Conservation (phyloP, 192 early-diverging fungal genomes). For the Lobosporangium transversale region DNA sequence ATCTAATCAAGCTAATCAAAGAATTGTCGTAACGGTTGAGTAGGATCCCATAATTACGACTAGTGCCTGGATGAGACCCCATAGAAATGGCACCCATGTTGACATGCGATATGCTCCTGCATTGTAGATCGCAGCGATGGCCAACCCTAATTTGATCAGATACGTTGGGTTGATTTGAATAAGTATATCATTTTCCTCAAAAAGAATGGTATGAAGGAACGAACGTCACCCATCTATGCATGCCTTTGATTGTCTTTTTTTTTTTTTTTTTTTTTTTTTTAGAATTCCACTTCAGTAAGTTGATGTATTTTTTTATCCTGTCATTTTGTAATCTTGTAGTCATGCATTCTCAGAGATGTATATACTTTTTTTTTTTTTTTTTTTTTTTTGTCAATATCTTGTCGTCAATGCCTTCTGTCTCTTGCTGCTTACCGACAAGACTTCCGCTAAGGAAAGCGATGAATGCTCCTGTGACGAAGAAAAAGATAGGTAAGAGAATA, state of each 20-base stretch:
- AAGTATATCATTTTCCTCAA: neutral
- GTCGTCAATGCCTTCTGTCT: too few species aligned
- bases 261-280: too few species aligned
- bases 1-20: too few species aligned
- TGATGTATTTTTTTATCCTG: too few species aligned
- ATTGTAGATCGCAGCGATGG: conserved; percentile 67
- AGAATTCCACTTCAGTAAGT: too few species aligned
- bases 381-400: too few species aligned
- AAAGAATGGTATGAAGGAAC: too few species aligned
- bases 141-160: conserved; percentile 55
- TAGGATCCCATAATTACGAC: conserved; percentile 68
- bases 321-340: too few species aligned
- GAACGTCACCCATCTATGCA: too few species aligned
- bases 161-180: neutral
- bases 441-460: conserved; percentile 57
- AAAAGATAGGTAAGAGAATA: conserved; percentile 43
- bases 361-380: too few species aligned
- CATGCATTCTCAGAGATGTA: too few species aligned
- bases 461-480: conserved; percentile 43
- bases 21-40: conserved; percentile 68
- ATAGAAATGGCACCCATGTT: conserved; percentile 77
- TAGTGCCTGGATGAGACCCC: conserved; percentile 73
- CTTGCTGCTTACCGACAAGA: conserved; percentile 46
- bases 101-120: conserved; percentile 74
- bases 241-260: too few species aligned